These are phyloP conservation scores for Senecio squalidus DNA, from an alignment of 140 eudicot genomes.

Conservation along the genomic window DNA sequence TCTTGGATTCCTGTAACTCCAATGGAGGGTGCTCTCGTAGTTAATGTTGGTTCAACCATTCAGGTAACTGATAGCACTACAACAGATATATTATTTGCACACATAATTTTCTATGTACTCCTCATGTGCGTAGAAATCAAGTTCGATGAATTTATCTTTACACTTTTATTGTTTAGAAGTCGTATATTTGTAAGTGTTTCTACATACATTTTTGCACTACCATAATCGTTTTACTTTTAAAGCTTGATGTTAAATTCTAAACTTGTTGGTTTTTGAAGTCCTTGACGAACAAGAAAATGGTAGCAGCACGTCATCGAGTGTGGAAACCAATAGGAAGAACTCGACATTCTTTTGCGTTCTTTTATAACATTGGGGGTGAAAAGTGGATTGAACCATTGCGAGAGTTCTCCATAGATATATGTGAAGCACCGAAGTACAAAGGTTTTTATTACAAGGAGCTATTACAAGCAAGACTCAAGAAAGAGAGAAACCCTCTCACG, in stretches of 20 bases:
- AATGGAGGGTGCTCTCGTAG: slow-evolving; percentile 17
- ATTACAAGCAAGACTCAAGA: slow-evolving; percentile 13
- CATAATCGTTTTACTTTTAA: background rate
- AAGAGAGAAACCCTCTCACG: slow-evolving; percentile 16
- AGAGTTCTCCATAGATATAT: slow-evolving; percentile 5
- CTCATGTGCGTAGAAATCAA: background rate
- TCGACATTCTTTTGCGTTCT: slow-evolving; percentile 21
- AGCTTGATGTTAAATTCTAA: background rate
- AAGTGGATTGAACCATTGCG: slow-evolving; percentile 33
- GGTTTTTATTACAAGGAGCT: slow-evolving; percentile 27
- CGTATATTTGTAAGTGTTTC: too few relatives aligned
- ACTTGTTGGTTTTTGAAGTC: background rate
- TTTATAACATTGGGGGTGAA: slow-evolving; percentile 20
- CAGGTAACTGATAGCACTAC: slow-evolving; percentile 21
- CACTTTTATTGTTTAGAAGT: too few relatives aligned
- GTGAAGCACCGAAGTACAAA: slow-evolving; percentile 31
- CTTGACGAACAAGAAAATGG: slow-evolving; percentile 18
- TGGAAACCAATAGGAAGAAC: slow-evolving; percentile 20
- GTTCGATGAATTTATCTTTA: too few relatives aligned
- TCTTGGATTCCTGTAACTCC: slow-evolving; percentile 17
- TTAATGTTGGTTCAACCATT: slow-evolving; percentile 24
- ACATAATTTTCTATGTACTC: background rate
- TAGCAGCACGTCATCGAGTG: slow-evolving; percentile 19
- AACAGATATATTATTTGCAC: background rate
- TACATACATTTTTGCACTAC: too few relatives aligned